Conservation (phyloP, 768 basidiomycete genomes). For the Lactarius hatsudake region DNA sequence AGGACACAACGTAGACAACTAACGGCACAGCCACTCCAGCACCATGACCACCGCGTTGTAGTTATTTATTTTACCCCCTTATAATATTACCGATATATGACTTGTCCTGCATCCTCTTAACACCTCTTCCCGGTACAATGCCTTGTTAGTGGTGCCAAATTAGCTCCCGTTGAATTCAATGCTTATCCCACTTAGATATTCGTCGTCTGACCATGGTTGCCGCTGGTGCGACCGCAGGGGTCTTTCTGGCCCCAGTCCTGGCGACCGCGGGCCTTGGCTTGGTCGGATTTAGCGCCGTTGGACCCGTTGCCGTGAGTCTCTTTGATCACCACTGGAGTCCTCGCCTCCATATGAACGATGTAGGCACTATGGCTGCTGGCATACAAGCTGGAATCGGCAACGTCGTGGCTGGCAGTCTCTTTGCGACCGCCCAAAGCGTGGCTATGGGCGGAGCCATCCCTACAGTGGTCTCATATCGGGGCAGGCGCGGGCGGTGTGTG, state of each 20-base stretch:
- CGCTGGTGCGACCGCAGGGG: background rate
- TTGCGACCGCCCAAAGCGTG: conserved; percentile 11
- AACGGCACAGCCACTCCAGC: background rate
- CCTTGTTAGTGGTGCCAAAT: background rate
- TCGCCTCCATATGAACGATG: background rate
- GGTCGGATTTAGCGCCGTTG: conserved; percentile 10
- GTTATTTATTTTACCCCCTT: no score
- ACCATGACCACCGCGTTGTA: background rate
- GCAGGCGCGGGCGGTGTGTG: background rate
- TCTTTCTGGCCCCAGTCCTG: background rate
- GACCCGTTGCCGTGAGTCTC: conserved; percentile 7
- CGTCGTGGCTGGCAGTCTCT: background rate
- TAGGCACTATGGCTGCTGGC: conserved; percentile 7
- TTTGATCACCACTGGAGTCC: background rate
- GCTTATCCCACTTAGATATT: background rate
- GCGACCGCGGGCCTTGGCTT: background rate
- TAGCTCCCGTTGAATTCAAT: background rate
- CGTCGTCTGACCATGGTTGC: background rate
- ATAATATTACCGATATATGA: no score
- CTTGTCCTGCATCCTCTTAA: no score
- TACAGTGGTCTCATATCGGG: background rate
- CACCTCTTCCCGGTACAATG: background rate
- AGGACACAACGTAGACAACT: no score
- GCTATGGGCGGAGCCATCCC: background rate
- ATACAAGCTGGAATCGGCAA: conserved; percentile 8